Base-by-base conservation (phyloP, 2,329 filamentous ascomycete species). In the Lasiodiplodia citricola region DNA sequence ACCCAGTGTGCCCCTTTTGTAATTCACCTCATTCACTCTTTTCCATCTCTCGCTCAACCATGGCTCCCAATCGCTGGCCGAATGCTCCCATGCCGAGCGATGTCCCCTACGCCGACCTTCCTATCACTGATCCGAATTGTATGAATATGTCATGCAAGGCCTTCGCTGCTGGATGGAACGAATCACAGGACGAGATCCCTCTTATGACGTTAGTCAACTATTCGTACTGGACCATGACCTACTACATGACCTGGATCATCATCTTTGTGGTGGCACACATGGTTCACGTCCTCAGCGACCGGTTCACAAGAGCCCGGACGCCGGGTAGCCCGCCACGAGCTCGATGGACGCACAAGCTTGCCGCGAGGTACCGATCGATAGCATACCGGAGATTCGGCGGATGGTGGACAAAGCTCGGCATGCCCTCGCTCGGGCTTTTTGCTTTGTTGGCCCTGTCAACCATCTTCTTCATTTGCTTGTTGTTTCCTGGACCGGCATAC, bases 401-500 rank as follows among this genome's bases (percentile, higher is more conserved):
- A 10, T 56, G 70, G 60, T 70, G 16, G n/a, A 3, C 37, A 52
- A 21, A 37, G 64, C n/a, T 65, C 68, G 16, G 10, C 35, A 74
- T 74, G 2, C 68, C 64, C 5, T 73, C 72, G 4, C 71, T 72
- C 62, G 73, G 72, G 0, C 66, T 69, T 2, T 56, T 74, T 18
- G 58, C 66, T 16, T 41, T 74, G 4, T 56, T 75, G 1, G 67
- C 69, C 14, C 41, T 72, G 18, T 55, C 70, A 2, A 73, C 71
- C 2, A 41, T 70, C 8, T 75, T 71, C 60, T 69, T 72, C 25
- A 54, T 57, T 18, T 68, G 71, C 25, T 63, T 75, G 11, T 69
- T 73, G 25, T 75, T 73, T 58, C 69, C 70, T 3, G 69, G 72
- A 21, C 66, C 64, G 21, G 70, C 57, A 18, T 73, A 72, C 54